A percentile compares a stretch with the other conserved stretches of the same genome.
Conservation (phyloP, 164 flowering plant genomes). For the Macadamia integrifolia region DNA sequence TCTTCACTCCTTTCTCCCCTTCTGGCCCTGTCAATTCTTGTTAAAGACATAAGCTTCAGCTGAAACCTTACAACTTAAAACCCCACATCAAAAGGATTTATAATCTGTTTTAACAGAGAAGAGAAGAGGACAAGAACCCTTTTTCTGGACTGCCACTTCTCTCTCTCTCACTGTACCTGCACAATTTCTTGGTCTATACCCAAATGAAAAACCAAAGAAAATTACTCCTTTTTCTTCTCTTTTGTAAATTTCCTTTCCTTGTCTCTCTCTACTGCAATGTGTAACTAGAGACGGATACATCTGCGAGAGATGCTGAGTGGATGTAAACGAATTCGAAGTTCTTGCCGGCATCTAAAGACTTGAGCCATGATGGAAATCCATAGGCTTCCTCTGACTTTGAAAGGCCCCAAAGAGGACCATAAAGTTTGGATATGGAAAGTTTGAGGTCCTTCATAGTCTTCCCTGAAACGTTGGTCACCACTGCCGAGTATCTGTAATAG, state of each 20-base stretch:
- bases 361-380: constrained; percentile 57
- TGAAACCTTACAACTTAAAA: constrained; percentile 10
- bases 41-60: constrained; percentile 4
- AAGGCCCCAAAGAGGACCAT: constrained; percentile 91
- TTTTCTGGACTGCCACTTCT: constrained; percentile 25
- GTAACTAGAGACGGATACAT: constrained; percentile 52
- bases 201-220: constrained; percentile 13
- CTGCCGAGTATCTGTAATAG: constrained; percentile 71
- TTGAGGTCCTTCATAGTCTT: constrained; percentile 56
- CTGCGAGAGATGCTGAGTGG: constrained; percentile 57
- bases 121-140: constrained; percentile 6
- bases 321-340: constrained; percentile 82
- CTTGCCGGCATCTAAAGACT: constrained; percentile 51
- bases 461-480: constrained; percentile 62
- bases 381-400: constrained; percentile 36
- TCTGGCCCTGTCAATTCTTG: constrained; percentile 25
- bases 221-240: neutral
- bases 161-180: constrained; percentile 29
- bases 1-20: constrained; percentile 83
- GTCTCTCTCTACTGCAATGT: constrained; percentile 30
- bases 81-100: constrained; percentile 7
- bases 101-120: constrained; percentile 7
- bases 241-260: neutral
- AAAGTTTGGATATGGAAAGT: constrained; percentile 58
- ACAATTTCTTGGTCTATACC: constrained; percentile 29